Conservation (phyloP, 805 yeast genomes). For the Candida germanica region DNA sequence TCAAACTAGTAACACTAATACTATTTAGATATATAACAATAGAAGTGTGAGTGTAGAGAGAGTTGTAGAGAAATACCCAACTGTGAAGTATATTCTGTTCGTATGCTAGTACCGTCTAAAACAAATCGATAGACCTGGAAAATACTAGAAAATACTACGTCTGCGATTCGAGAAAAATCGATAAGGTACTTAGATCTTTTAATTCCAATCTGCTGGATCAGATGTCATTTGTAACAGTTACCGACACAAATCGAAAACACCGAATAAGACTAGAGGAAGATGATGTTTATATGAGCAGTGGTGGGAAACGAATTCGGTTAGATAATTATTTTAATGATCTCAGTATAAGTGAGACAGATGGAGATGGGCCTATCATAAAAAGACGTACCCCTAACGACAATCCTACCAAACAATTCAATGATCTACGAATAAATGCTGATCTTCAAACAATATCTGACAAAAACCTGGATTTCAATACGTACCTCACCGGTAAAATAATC, state of each 20-base stretch:
- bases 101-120: too few species aligned
- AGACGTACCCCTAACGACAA: not conserved
- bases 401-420: not conserved
- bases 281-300: slow-evolving; percentile 9
- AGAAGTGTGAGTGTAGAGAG: too few species aligned
- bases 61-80: too few species aligned
- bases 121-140: too few species aligned
- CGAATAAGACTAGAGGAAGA: slow-evolving; percentile 3
- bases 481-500: slow-evolving; percentile 14
- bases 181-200: slow-evolving; percentile 1
- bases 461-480: slow-evolving; percentile 7
- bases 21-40: slow-evolving; percentile 12
- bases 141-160: too few species aligned
- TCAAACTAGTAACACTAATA: slow-evolving; percentile 10
- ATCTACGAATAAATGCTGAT: slow-evolving; percentile 8
- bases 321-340: slow-evolving; percentile 27
- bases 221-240: too few species aligned
- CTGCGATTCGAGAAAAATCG: slow-evolving; percentile 9
- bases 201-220: too few species aligned
- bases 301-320: slow-evolving; percentile 28
- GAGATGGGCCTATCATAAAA: not conserved
- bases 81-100: too few species aligned
- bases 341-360: slow-evolving; percentile 18
- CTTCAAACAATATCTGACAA: not conserved
- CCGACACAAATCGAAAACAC: slow-evolving; percentile 6